A percentile compares a stretch with the other conserved stretches of the same genome.
Conservation (phyloP, 169 alveolate genomes). For the Ichthyophthirius multifiliis region DNA sequence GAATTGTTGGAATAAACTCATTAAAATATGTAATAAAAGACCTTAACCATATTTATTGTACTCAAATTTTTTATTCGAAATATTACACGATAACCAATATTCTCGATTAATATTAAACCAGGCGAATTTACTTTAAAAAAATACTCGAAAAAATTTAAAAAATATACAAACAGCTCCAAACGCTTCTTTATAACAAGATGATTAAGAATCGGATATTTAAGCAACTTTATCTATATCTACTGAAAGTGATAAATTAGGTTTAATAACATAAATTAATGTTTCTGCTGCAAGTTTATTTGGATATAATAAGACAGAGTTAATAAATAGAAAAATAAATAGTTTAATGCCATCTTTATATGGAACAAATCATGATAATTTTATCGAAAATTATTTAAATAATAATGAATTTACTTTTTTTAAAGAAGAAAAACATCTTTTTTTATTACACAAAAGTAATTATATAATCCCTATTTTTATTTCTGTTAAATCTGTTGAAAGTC, state of each 20-base stretch:
- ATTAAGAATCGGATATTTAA: not conserved
- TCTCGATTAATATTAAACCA: not conserved
- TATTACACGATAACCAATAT: not conserved
- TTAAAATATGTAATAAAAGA: slow-evolving; percentile 35
- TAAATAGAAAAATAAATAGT: slow-evolving; percentile 48
- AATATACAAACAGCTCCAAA: not conserved
- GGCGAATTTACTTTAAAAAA: not conserved
- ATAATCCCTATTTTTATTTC: slow-evolving; percentile 9
- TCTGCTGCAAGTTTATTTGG: slow-evolving; percentile 48
- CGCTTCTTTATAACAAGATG: not conserved
- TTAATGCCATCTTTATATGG: slow-evolving; percentile 64
- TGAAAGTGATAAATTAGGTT: slow-evolving; percentile 54
- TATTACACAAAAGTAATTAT: not conserved
- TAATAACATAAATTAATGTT: slow-evolving; percentile 42
- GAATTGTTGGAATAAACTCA: slow-evolving; percentile 48
- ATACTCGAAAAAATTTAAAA: slow-evolving; percentile 4
- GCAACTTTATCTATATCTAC: slow-evolving; percentile 46
- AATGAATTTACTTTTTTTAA: slow-evolving; percentile 45
- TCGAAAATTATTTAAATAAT: slow-evolving; percentile 45
- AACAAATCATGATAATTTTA: slow-evolving; percentile 50
- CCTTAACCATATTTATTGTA: not conserved
- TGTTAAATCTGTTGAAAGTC: slow-evolving; percentile 15
- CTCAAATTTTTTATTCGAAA: slow-evolving; percentile 1
- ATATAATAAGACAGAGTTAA: slow-evolving; percentile 46
- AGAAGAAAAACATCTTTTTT: slow-evolving; percentile 10